phyloP scores from a whole-genome alignment of 2,329 filamentous ascomycete genomes.

The Monilinia aucupariae region DNA sequence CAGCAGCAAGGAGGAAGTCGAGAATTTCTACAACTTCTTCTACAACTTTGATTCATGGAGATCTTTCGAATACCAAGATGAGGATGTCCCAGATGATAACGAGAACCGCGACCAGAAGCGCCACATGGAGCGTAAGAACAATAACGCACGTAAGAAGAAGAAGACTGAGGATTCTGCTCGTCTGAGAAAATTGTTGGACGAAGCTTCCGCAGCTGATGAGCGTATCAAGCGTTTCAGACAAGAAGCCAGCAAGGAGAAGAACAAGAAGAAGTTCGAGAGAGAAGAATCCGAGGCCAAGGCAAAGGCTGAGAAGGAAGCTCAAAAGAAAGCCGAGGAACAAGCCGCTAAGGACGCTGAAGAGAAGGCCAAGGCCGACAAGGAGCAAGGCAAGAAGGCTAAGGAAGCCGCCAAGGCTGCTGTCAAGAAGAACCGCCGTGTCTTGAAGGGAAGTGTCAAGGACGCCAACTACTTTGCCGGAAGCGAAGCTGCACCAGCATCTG shows the following conservation, averaged over 20 bases:
- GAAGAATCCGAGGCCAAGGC: conserved; percentile 87
- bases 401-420: conserved; percentile 97
- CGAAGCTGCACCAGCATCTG: conserved; percentile 64
- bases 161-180: conserved; percentile 96
- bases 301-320: conserved; percentile 75
- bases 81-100: conserved; percentile 97
- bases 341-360: conserved; percentile 79
- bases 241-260: conserved; percentile 86
- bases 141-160: conserved; percentile 96
- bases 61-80: conserved; percentile 95
- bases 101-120: conserved; percentile 99
- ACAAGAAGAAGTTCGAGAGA: conserved; percentile 86
- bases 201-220: conserved; percentile 77
- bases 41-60: conserved; percentile 99
- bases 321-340: conserved; percentile 78
- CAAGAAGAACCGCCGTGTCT: conserved; percentile 99
- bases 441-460: conserved; percentile 91
- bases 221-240: conserved; percentile 97
- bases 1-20: conserved; percentile 81
- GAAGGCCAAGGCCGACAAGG: conserved; percentile 76
- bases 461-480: conserved; percentile 85
- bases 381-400: conserved; percentile 89
- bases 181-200: conserved; percentile 83
- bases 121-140: conserved; percentile 96
- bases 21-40: conserved; percentile 98